These are phyloP conservation scores for Hypoxylon rickii DNA, from an alignment of 495 filamentous ascomycete genomes.

Conservation along the genomic window DNA sequence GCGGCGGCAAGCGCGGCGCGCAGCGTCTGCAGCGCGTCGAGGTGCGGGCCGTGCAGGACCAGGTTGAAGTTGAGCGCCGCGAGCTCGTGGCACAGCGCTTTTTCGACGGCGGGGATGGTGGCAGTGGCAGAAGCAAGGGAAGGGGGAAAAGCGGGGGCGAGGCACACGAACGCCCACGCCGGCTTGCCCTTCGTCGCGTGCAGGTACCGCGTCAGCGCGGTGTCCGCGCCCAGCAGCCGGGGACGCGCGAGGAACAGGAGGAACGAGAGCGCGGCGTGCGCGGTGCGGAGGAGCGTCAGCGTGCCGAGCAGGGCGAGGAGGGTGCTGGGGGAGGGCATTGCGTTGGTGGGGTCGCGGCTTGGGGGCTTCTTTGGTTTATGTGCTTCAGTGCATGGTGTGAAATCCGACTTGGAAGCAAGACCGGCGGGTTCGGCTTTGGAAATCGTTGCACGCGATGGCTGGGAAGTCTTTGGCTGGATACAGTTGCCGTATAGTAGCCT, in stretches of 20 bases:
- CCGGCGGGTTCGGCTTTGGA: no score
- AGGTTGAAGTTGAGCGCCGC: constrained; percentile 61
- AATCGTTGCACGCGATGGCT: no score
- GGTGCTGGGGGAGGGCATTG: constrained; percentile 7
- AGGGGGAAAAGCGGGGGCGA: not conserved
- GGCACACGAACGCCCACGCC: constrained; percentile 58
- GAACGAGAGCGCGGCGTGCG: not conserved
- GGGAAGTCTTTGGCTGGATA: no score
- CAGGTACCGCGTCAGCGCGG: constrained; percentile 19
- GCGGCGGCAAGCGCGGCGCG: constrained; percentile 16
- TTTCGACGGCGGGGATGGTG: constrained; percentile 62
- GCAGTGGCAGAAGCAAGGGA: no score
- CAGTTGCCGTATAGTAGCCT: no score
- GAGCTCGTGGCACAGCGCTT: constrained; percentile 51
- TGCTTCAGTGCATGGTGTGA: no score
- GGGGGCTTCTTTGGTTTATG: no score
- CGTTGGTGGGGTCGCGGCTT: no score
- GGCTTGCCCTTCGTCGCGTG: constrained; percentile 28
- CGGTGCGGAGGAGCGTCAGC: not conserved
- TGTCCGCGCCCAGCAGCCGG: not conserved
- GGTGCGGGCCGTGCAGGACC: constrained; percentile 53
- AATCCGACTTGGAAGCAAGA: no score
- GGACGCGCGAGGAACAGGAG: not conserved
- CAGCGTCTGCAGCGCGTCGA: constrained; percentile 44
- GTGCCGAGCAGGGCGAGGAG: constrained; percentile 4